These are phyloP conservation scores for Leccinum subspadiceum DNA, from an alignment of 1,284 basidiomycete species.

Conservation along the genomic window DNA sequence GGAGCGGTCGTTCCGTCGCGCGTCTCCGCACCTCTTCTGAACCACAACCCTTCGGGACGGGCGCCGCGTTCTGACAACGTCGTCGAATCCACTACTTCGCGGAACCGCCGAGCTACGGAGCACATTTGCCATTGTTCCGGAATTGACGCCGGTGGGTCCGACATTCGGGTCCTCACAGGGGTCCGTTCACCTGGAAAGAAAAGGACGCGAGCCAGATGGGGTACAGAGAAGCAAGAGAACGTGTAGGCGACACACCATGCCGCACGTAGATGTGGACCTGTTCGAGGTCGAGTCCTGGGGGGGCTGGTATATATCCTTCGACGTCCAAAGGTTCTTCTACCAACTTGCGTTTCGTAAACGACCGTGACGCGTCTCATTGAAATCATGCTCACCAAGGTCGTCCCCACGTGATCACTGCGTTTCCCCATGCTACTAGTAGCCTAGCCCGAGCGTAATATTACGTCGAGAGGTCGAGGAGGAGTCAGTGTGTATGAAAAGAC, in stretches of 20 bases:
- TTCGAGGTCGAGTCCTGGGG: conserved; percentile 54
- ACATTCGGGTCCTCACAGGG: conserved; percentile 65
- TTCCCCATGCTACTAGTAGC: conserved; percentile 4
- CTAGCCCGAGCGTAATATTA: not conserved
- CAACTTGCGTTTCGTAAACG: conserved; percentile 10
- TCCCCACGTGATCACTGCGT: not conserved
- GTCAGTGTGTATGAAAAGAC: not conserved
- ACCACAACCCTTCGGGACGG: conserved; percentile 31
- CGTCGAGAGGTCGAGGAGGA: not conserved
- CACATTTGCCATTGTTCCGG: conserved; percentile 73
- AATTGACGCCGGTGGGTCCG: conserved; percentile 59
- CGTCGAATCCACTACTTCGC: conserved; percentile 42
- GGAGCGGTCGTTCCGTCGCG: conserved; percentile 50
- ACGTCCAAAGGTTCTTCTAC: conserved; percentile 55
- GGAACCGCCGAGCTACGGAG: conserved; percentile 53
- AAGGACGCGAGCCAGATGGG: not conserved
- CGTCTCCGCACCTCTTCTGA: conserved; percentile 53
- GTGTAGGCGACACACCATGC: conserved; percentile 53
- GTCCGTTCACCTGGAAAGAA: conserved; percentile 60
- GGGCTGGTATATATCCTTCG: conserved; percentile 57
- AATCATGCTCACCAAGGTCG: conserved; percentile 15
- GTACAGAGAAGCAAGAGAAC: not conserved
- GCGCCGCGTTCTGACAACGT: conserved; percentile 19
- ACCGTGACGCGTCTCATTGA: not conserved
- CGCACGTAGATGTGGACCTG: conserved; percentile 75